Percentiles rank a stretch among this genome's conserved stretches.
phyloP scores from a whole-genome alignment of 495 filamentous ascomycete species.

The Xylaria nigripes region DNA sequence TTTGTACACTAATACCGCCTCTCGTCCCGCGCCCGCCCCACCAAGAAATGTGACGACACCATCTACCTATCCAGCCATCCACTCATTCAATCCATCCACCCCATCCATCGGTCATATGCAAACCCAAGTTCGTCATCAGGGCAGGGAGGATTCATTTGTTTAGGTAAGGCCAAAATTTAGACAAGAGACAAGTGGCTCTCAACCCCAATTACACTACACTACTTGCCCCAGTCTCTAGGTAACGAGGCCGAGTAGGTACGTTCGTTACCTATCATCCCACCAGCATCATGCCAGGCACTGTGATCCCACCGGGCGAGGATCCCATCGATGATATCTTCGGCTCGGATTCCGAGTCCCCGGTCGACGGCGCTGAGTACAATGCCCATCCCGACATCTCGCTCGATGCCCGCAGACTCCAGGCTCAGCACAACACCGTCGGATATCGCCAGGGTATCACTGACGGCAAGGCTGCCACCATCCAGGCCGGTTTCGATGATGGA shows the following conservation, averaged over 20 bases:
- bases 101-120: neutral
- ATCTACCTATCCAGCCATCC: too few species aligned
- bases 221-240: too few species aligned
- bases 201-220: too few species aligned
- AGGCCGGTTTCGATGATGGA: slow-evolving; percentile 83
- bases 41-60: too few species aligned
- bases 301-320: neutral
- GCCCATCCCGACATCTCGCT: slow-evolving; percentile 8
- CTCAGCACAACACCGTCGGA: slow-evolving; percentile 72
- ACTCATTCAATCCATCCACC: slow-evolving; percentile 4
- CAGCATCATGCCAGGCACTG: neutral
- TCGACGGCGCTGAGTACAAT: neutral
- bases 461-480: slow-evolving; percentile 62
- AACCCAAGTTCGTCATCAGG: too few species aligned
- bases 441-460: slow-evolving; percentile 78
- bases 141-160: too few species aligned
- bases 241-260: too few species aligned
- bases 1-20: too few species aligned
- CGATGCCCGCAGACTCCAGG: slow-evolving; percentile 44
- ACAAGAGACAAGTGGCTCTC: too few species aligned
- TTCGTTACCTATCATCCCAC: too few species aligned
- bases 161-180: too few species aligned
- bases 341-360: neutral
- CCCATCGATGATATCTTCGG: slow-evolving; percentile 8
- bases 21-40: too few species aligned